phyloP scores from a whole-genome alignment of 192 early-diverging fungal genomes.

The Backusella australiensis region DNA sequence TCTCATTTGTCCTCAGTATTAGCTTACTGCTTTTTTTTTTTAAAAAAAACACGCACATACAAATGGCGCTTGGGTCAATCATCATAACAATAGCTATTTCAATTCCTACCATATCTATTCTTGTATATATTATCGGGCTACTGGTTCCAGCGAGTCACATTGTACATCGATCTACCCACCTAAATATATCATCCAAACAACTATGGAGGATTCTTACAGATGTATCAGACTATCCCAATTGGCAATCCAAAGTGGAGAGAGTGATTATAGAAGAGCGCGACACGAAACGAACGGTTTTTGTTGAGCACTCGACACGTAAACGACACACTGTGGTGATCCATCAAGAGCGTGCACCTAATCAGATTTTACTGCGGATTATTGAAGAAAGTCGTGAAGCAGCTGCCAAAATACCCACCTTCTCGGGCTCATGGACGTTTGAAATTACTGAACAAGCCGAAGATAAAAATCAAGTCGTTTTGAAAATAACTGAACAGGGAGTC shows the following conservation, averaged over 20 bases:
- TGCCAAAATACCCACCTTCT: slow-evolving; percentile 20
- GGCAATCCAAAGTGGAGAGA: slow-evolving; percentile 29
- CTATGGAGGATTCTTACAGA: slow-evolving; percentile 28
- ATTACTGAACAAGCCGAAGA: not conserved
- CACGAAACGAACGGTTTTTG: slow-evolving; percentile 13
- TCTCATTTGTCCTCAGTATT: not conserved
- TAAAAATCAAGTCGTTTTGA: slow-evolving; percentile 1
- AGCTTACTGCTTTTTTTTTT: not conserved
- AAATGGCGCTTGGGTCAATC: not conserved
- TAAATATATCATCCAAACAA: slow-evolving; percentile 9
- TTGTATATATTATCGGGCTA: slow-evolving; percentile 27
- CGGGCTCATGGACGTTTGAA: slow-evolving; percentile 35
- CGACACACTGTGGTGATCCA: slow-evolving; percentile 21
- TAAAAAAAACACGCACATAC: not conserved
- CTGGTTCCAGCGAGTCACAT: slow-evolving; percentile 27
- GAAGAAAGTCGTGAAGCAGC: slow-evolving; percentile 22
- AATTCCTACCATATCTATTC: slow-evolving; percentile 20
- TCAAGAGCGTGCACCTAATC: slow-evolving; percentile 17
- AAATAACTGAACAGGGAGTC: slow-evolving; percentile 34
- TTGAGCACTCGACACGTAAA: slow-evolving; percentile 27
- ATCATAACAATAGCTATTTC: not conserved
- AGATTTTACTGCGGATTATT: slow-evolving; percentile 18
- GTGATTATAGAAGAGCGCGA: not conserved
- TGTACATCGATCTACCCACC: slow-evolving; percentile 13
- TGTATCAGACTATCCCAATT: slow-evolving; percentile 19